A percentile compares a stretch with the other conserved stretches of the same genome.
Evolutionary conservation across 495 filamentous ascomycete genomes (phyloP).

Genomic region (Apodospora peruviana): DNA sequence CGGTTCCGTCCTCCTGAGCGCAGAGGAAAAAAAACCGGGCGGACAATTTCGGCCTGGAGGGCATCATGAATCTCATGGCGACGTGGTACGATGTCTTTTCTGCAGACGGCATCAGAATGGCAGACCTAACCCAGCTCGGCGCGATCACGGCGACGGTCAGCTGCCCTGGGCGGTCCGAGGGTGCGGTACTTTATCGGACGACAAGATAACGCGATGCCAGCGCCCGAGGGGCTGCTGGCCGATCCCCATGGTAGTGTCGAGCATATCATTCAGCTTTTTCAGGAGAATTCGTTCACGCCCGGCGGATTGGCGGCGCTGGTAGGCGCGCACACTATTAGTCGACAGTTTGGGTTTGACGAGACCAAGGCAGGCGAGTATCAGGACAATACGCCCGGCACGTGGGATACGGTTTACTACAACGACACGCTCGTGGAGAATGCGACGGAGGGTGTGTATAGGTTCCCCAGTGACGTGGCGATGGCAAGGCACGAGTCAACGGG

Average conservation of each 20-base stretch:
- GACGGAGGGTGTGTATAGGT: background rate
- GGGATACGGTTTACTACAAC: conserved; percentile 40
- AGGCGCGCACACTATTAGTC: conserved; percentile 43
- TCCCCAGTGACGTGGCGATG: background rate
- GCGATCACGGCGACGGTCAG: conserved; percentile 30
- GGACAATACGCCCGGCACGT: conserved; percentile 30
- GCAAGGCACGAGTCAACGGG: background rate
- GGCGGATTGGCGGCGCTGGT: conserved; percentile 42
- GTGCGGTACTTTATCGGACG: conserved; percentile 30
- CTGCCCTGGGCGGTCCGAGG: conserved; percentile 32
- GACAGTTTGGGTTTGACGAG: conserved; percentile 40
- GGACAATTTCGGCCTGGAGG: conserved; percentile 27
- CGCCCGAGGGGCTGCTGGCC: conserved; percentile 24
- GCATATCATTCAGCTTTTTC: conserved; percentile 34
- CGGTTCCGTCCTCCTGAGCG: conserved; percentile 31
- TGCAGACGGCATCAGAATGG: conserved; percentile 29
- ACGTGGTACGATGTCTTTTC: conserved; percentile 26
- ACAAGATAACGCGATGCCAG: conserved; percentile 17
- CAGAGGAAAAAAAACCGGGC: conserved; percentile 21
- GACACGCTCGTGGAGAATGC: conserved; percentile 42
- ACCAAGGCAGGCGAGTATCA: conserved; percentile 26
- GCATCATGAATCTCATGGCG: conserved; percentile 25
- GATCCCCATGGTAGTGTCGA: conserved; percentile 17
- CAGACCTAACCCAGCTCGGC: conserved; percentile 37
- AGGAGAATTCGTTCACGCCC: conserved; percentile 43